Evolutionary conservation across 176 grass and related monocot genomes (phyloP), one percentile per base, ranked within the genome.

Genomic region (Luzula sylvatica): DNA sequence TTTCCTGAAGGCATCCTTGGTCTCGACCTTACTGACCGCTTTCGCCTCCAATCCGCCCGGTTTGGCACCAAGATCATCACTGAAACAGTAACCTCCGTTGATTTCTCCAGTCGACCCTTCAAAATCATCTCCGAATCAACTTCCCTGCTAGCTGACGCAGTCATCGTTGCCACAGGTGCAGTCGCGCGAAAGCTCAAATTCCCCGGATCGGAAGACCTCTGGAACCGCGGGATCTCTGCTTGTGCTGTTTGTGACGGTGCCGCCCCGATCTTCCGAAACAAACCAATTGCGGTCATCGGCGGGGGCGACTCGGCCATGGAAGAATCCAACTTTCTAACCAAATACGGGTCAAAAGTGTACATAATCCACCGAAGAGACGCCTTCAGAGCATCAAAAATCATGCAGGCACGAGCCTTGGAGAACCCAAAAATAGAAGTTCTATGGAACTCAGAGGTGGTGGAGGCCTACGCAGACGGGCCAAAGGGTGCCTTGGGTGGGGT

Each of bases 191-290:
- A 81, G 59, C 92, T 98, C 56, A 72, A 70, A 20, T 98, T 98
- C 65, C 9, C 50, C 1, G 85, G 92, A 1, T 72, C 92, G 26
- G 92, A 90, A 7, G 24, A 68, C 7, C 82, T 79, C 77, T 96
- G 92, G 92, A 96, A 89, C 65, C 77, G 68, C 43, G 92, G 93
- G n/a, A 87, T 98, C 59, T 98, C 86, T 2, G 93, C 82, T 21
- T 92, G 93, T 79, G 86, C 93, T 68, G 93, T 98, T 15, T 92
- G 93, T 73, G 92, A 98, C 13, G 92, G 92, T n/a, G 90, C 92
- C 4, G 85, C 85, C 12, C 81, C 85, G 8, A 82, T 89, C 57
- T 96, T 89, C 58, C 63, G 92, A 18, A 78, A 96, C 72, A 76
- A 67, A 15, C 92, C 85, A 55, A 90, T 98, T 41, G 82, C 82